A percentile compares a stretch with the other conserved stretches of the same genome.
These are phyloP conservation scores for Podospora sp. DNA, from an alignment of 495 filamentous ascomycete species.

Conservation along the genomic window DNA sequence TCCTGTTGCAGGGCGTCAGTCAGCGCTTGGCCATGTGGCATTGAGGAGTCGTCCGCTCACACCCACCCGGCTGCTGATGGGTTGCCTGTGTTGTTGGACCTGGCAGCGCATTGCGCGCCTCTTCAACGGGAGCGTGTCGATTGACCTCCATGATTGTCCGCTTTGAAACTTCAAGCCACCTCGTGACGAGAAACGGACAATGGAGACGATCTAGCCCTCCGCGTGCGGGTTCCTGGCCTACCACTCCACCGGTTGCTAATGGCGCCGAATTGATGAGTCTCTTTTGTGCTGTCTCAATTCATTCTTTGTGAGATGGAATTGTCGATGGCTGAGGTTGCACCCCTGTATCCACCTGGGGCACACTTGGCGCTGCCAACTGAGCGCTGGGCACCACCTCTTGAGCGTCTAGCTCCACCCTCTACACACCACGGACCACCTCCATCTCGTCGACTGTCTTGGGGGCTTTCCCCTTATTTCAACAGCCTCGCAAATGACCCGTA, in stretches of 20 bases:
- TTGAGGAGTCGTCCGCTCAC: not conserved
- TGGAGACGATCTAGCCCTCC: not conserved
- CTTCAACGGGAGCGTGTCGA: not conserved
- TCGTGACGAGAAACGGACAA: not conserved
- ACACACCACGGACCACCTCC: constrained; percentile 19
- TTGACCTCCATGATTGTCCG: constrained; percentile 8
- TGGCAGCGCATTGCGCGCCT: constrained; percentile 9
- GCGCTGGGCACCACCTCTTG: not conserved
- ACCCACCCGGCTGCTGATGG: not conserved
- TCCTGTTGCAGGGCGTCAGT: constrained; percentile 9
- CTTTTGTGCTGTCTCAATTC: not conserved
- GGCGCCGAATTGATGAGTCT: constrained; percentile 9
- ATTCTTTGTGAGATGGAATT: constrained; percentile 8
- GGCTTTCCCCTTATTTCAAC: constrained; percentile 14
- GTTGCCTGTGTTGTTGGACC: not conserved
- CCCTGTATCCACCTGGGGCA: not conserved
- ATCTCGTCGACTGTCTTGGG: constrained; percentile 14
- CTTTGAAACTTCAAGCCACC: constrained; percentile 18
- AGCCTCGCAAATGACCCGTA: constrained; percentile 5
- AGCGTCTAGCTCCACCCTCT: constrained; percentile 7
- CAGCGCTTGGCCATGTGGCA: constrained; percentile 12
- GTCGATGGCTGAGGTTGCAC: constrained; percentile 6
- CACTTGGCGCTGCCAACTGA: not conserved
- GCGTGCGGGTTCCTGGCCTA: not conserved
- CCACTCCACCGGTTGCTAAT: not conserved